A percentile compares a stretch with the other conserved stretches of the same genome.
Evolutionary conservation across 805 yeast genomes (phyloP).

Genomic region (Cyberlindnera maritima): DNA sequence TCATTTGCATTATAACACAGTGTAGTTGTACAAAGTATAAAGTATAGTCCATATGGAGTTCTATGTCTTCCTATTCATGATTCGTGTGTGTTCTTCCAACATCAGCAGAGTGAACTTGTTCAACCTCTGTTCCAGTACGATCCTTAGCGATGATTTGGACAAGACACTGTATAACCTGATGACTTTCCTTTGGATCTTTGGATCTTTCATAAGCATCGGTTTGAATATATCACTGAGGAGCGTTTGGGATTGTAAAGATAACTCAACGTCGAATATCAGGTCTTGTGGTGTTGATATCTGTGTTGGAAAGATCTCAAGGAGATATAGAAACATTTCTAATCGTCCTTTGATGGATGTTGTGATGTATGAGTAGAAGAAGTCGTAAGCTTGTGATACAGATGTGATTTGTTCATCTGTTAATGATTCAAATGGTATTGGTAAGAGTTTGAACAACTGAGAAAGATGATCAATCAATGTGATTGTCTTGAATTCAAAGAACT

Average conservation of each 20-base stretch:
- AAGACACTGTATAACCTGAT: constrained; percentile 11
- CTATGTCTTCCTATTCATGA: neutral
- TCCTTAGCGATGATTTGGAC: constrained; percentile 9
- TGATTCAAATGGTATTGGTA: neutral
- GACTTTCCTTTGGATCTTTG: constrained; percentile 11
- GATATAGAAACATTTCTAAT: constrained; percentile 20
- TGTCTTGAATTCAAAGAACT: constrained; percentile 31
- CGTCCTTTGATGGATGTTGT: constrained; percentile 8
- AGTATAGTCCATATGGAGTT: neutral
- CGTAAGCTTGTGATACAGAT: constrained; percentile 2
- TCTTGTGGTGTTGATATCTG: constrained; percentile 5
- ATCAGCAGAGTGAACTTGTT: constrained; percentile 13
- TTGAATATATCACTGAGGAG: constrained; percentile 20
- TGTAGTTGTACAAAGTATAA: no score
- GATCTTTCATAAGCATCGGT: constrained; percentile 15
- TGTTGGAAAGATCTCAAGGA: constrained; percentile 25
- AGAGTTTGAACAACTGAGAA: constrained; percentile 10
- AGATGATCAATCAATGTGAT: constrained; percentile 23
- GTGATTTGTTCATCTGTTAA: neutral
- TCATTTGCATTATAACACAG: neutral
- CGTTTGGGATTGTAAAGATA: neutral
- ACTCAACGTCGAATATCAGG: constrained; percentile 20
- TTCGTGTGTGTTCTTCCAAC: constrained; percentile 5
- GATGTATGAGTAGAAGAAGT: constrained; percentile 10
- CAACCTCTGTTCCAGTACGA: constrained; percentile 20